Conservation (phyloP, 257 asterid species). For the Capsicum pubescens region DNA sequence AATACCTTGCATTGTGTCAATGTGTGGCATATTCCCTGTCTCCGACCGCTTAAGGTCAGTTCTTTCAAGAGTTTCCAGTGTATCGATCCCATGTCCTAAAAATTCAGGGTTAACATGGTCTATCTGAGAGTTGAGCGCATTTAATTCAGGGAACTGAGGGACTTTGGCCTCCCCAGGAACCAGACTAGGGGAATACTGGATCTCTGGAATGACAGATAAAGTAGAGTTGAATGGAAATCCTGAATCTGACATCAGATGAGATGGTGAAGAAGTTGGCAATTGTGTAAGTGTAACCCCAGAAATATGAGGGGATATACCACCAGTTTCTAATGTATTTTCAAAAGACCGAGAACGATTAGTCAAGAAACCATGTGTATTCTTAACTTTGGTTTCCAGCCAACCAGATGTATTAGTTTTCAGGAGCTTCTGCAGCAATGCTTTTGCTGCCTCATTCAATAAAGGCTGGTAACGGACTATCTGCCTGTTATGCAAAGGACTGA, state of each 20-base stretch:
- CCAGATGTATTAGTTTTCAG: conserved; percentile 56
- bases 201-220: conserved; percentile 39
- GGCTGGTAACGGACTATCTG: conserved; percentile 70
- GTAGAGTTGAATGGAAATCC: conserved; percentile 29
- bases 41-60: conserved; percentile 40
- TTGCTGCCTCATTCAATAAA: conserved; percentile 81
- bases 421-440: conserved; percentile 63
- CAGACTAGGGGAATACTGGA: conserved; percentile 47
- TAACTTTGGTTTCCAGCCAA: conserved; percentile 53
- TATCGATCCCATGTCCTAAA: conserved; percentile 40
- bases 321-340: conserved; percentile 45
- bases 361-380: conserved; percentile 55
- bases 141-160: conserved; percentile 39
- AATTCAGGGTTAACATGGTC: conserved; percentile 40
- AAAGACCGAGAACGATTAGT: conserved; percentile 48
- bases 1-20: conserved; percentile 46
- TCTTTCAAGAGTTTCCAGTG: conserved; percentile 32
- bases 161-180: conserved; percentile 35
- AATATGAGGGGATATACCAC: conserved; percentile 50
- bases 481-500: conserved; percentile 57
- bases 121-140: conserved; percentile 24
- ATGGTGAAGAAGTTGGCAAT: conserved; percentile 40
- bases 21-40: conserved; percentile 35
- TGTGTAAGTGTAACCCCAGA: conserved; percentile 67
- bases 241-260: conserved; percentile 29